Conservation (phyloP, 805 yeast genomes). For the Trichomonascus vanleenenianus region DNA sequence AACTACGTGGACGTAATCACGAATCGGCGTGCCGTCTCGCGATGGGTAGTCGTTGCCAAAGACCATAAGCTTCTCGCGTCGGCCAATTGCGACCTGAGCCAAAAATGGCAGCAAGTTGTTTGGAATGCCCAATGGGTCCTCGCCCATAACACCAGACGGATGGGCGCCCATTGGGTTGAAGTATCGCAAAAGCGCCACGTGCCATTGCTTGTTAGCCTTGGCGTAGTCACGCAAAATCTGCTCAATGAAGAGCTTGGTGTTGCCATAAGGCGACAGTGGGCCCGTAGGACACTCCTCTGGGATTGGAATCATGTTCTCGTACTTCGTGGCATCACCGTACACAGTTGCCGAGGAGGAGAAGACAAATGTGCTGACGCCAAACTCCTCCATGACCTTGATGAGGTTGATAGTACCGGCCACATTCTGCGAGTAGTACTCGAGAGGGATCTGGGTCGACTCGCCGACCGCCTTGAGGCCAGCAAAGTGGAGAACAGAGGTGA, state of each 20-base stretch:
- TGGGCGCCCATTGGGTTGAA: slow-evolving; percentile 86
- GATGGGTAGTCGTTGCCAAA: slow-evolving; percentile 67
- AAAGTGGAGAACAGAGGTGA: slow-evolving; percentile 63
- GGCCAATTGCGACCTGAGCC: slow-evolving; percentile 71
- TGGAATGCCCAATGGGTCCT: slow-evolving; percentile 72
- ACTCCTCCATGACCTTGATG: slow-evolving; percentile 43
- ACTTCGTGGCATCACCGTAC: slow-evolving; percentile 72
- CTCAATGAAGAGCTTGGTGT: slow-evolving; percentile 62
- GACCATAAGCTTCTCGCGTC: slow-evolving; percentile 55
- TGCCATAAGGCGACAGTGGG: slow-evolving; percentile 74
- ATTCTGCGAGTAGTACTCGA: slow-evolving; percentile 61
- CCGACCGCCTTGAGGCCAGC: slow-evolving; percentile 84
- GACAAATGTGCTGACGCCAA: slow-evolving; percentile 46
- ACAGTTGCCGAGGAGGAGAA: slow-evolving; percentile 79
- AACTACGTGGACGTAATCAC: slow-evolving; percentile 76
- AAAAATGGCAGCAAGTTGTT: slow-evolving; percentile 67
- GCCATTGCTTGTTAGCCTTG: slow-evolving; percentile 30
- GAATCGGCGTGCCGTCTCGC: slow-evolving; percentile 72
- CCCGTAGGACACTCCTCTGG: slow-evolving; percentile 71
- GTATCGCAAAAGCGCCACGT: slow-evolving; percentile 59
- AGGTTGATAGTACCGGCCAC: slow-evolving; percentile 56
- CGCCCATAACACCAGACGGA: slow-evolving; percentile 73
- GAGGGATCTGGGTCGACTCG: slow-evolving; percentile 61
- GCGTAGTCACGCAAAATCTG: slow-evolving; percentile 49
- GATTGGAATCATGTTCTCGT: slow-evolving; percentile 65